Percentiles rank a stretch among this genome's conserved stretches.
Evolutionary conservation across 169 alveolate species (phyloP).

Genomic region (Cryptosporidium xiaoi): DNA sequence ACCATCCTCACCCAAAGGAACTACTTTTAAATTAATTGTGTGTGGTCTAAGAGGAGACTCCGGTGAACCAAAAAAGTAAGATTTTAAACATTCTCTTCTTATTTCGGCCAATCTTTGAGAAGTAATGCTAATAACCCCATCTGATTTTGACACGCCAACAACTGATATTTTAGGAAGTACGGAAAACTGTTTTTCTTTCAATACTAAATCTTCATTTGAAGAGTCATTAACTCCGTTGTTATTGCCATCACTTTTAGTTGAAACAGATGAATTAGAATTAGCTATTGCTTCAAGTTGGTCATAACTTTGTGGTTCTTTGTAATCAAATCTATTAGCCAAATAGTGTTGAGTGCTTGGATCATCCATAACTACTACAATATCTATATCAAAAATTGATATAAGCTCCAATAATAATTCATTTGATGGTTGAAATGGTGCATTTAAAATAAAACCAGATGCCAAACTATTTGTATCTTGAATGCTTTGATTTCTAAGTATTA

Average conservation of each 20-base stretch:
- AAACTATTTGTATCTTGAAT: conserved; percentile 41
- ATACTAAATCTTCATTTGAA: neutral
- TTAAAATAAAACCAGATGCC: conserved; percentile 84
- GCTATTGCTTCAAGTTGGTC: conserved; percentile 16
- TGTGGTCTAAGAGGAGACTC: conserved; percentile 72
- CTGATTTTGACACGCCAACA: conserved; percentile 71
- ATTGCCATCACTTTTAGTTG: neutral
- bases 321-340: conserved; percentile 48
- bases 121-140: conserved; percentile 70
- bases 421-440: conserved; percentile 88
- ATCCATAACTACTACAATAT: conserved; percentile 86
- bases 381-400: conserved; percentile 83
- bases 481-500: conserved; percentile 38
- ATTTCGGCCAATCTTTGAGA: conserved; percentile 69
- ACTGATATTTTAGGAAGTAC: conserved; percentile 49
- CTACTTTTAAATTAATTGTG: conserved; percentile 50
- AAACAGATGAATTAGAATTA: too few relatives aligned
- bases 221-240: neutral
- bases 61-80: conserved; percentile 63
- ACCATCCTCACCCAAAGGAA: conserved; percentile 66
- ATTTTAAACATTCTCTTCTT: conserved; percentile 55
- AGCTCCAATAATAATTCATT: conserved; percentile 80
- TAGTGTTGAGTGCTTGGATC: conserved; percentile 76
- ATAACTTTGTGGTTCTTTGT: conserved; percentile 62
- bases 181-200: neutral